Evolutionary conservation across 176 grass and related monocot genomes (phyloP), one percentile per base, ranked within the genome.

Genomic region (maize (Zea mays)): DNA sequence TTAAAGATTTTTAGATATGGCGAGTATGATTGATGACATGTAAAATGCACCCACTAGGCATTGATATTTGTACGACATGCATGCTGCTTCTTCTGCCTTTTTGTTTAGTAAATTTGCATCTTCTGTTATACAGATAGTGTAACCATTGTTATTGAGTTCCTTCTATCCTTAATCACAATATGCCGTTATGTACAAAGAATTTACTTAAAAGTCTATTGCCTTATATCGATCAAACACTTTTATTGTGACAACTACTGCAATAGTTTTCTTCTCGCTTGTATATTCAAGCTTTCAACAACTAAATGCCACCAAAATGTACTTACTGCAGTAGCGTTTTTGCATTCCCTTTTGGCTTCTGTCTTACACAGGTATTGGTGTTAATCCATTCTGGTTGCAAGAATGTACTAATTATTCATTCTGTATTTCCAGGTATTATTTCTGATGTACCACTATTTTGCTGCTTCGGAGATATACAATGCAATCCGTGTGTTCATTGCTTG

Each of bases 401-500:
- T 57, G 38, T 63, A 34, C 37, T 79, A 54, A 88, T 47, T 19
- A 37, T 88, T 63, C 4, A 8, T 48, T 84, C 27, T 75, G 6
- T 35, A 61, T 66, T 68, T 85, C 46, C 88, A 93, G 91, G 91
- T 93, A 50, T 76, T 93, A 54, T 93, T 93, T 81, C 59, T 93
- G 72, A 93, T 93, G 91, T 93, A 93, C 61, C 91, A 93, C 54
- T 93, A 93, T 76, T 93, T 93, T 16, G 80, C 59, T 13, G 91
- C 91, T 7, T 72, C 81, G 56, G 91, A 93, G 81, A 90, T 85
- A 74, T 93, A 93, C 72, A 93, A 93, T 62, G 91, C 91, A 78
- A 93, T 93, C 62, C 91, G 91, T 57, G 20, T 93, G 55, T 93
- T 93, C 69, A 93, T 93, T 75, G 91, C 91, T 84, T 71, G 72